Evolutionary conservation across 2,329 filamentous ascomycete species (phyloP).

Genomic region (Penicillium sp.): DNA sequence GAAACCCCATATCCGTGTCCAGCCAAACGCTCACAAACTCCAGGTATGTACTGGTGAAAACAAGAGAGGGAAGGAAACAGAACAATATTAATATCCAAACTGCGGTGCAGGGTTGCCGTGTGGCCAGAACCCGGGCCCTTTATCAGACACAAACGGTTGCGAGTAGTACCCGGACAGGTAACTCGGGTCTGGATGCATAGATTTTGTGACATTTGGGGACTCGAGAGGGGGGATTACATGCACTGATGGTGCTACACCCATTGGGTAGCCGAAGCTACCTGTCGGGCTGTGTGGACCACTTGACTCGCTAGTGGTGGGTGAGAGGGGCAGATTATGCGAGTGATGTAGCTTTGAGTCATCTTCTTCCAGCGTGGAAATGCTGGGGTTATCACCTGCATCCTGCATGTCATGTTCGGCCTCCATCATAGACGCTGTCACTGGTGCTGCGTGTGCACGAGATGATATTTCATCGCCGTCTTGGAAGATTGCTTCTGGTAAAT

Average conservation of each 20-base stretch:
- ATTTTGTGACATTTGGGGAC: slow-evolving; percentile 9
- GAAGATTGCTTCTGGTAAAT: slow-evolving; percentile 19
- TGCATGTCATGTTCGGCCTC: slow-evolving; percentile 5
- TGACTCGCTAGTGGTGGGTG: slow-evolving; percentile 24
- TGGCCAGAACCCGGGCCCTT: slow-evolving; percentile 21
- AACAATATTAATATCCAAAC: slow-evolving; percentile 20
- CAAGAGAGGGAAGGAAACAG: background rate
- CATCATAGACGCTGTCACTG: background rate
- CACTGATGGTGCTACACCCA: slow-evolving; percentile 11
- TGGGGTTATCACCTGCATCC: background rate
- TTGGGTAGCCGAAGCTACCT: slow-evolving; percentile 14
- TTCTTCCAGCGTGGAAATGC: slow-evolving; percentile 9
- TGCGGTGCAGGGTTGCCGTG: slow-evolving; percentile 11
- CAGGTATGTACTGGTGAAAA: background rate
- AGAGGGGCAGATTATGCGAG: slow-evolving; percentile 15
- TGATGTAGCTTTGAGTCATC: slow-evolving; percentile 1
- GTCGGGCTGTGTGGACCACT: slow-evolving; percentile 24
- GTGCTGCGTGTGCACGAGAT: slow-evolving; percentile 11
- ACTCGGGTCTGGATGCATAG: slow-evolving; percentile 10
- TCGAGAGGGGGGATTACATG: slow-evolving; percentile 13
- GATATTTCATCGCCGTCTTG: slow-evolving; percentile 11
- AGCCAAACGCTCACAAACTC: slow-evolving; percentile 8
- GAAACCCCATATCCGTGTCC: background rate
- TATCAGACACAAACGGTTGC: slow-evolving; percentile 15
- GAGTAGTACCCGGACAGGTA: slow-evolving; percentile 20